Conservation (phyloP, 1,284 basidiomycete species). For the Trichosporon asahii region DNA sequence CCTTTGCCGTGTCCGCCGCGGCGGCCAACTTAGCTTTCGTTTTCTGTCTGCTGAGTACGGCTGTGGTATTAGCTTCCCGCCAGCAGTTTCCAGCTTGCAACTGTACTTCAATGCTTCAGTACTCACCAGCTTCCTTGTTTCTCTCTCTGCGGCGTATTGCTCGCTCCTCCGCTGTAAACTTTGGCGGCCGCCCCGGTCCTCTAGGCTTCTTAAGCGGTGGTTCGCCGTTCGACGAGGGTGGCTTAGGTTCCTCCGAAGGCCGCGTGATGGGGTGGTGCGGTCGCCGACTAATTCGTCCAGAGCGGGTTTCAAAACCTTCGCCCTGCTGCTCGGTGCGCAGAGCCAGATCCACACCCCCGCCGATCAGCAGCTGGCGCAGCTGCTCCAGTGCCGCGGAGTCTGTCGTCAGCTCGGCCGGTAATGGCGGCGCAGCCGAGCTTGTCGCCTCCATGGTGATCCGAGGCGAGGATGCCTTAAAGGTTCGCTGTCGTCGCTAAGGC, state of each 20-base stretch:
- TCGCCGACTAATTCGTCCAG: background rate
- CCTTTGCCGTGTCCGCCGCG: background rate
- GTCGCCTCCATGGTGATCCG: background rate
- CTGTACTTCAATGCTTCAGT: background rate
- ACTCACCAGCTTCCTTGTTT: slow-evolving; percentile 5
- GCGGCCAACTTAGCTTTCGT: background rate
- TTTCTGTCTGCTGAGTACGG: background rate
- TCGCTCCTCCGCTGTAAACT: background rate
- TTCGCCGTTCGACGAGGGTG: background rate
- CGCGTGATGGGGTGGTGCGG: background rate
- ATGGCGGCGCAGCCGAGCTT: background rate
- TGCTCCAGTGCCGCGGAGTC: background rate
- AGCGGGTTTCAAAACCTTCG: background rate
- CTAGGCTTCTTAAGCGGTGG: background rate
- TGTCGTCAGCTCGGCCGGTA: background rate
- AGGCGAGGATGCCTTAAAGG: background rate
- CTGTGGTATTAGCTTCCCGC: background rate
- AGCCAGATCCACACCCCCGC: background rate
- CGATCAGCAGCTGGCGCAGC: background rate
- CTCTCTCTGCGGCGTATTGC: background rate
- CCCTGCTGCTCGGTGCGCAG: background rate
- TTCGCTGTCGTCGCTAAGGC: background rate
- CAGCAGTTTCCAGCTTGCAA: too few relatives aligned
- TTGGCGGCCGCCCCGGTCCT: background rate
- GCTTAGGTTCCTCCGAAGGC: background rate